Evolutionary conservation across 139 green algal species (phyloP).

Genomic region (Chlamydomonas urium): DNA sequence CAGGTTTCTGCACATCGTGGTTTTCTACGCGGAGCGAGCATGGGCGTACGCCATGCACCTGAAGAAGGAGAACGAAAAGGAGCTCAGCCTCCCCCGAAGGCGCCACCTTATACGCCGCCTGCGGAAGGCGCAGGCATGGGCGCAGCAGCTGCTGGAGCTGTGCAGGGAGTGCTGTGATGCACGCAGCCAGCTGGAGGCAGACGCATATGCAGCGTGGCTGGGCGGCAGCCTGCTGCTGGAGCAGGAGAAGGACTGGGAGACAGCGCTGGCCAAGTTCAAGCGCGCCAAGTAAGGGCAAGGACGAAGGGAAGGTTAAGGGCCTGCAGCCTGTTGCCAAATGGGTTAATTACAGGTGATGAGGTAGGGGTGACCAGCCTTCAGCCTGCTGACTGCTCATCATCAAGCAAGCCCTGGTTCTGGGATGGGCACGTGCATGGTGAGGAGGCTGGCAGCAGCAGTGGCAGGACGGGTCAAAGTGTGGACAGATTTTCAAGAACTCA

Average conservation of each 20-base stretch:
- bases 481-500: no score
- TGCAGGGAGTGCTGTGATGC: constrained; percentile 43
- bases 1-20: constrained; percentile 81
- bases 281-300: constrained; percentile 53
- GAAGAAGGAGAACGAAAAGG: constrained; percentile 59
- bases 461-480: not conserved
- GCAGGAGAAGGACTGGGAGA: constrained; percentile 69
- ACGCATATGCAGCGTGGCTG: constrained; percentile 81
- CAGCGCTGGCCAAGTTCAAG: constrained; percentile 64
- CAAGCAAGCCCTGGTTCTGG: not conserved
- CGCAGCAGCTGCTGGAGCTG: not conserved
- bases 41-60: constrained; percentile 89
- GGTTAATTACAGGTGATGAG: no score
- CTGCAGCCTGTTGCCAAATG: no score
- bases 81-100: constrained; percentile 43
- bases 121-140: constrained; percentile 49
- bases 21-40: constrained; percentile 80
- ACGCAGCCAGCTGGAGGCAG: constrained; percentile 72
- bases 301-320: not conserved
- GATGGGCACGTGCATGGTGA: not conserved
- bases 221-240: constrained; percentile 71
- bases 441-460: not conserved
- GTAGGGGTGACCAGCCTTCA: no score
- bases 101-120: constrained; percentile 68
- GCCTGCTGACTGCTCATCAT: no score